Evolutionary conservation across 164 flowering plant species (phyloP).

Genomic region (Chloranthus sessilifolius): DNA sequence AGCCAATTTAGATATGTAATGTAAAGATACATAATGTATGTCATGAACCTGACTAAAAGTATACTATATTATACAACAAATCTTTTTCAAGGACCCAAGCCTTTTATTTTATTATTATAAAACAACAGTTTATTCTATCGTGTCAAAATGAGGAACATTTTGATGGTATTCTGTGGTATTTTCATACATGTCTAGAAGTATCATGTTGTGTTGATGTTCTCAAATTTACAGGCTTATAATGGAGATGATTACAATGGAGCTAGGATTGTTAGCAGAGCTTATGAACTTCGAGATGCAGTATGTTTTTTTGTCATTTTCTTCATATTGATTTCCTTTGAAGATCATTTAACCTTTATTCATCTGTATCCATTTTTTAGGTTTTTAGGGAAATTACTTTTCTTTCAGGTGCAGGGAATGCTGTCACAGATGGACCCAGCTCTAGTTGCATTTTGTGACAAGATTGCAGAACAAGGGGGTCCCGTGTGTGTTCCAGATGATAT

Average conservation of each 20-base stretch:
- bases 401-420: constrained; percentile 93
- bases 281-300: constrained; percentile 96
- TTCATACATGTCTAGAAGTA: no score
- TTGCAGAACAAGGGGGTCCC: constrained; percentile 95
- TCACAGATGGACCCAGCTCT: constrained; percentile 97
- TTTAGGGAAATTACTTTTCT: constrained; percentile 4
- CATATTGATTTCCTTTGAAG: background rate
- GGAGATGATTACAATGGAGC: constrained; percentile 95
- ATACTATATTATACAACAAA: no score
- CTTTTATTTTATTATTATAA: no score
- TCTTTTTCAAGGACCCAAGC: no score
- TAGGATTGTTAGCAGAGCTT: constrained; percentile 93
- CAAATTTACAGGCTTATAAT: constrained; percentile 64
- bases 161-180: no score
- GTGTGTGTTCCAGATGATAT: constrained; percentile 54
- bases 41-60: no score
- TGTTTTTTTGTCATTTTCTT: constrained; percentile 10
- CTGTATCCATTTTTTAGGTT: background rate
- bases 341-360: background rate
- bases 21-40: no score
- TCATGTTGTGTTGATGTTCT: background rate
- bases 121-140: no score
- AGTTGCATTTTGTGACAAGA: constrained; percentile 83
- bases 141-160: no score
- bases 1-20: no score